Percentiles rank a stretch among this genome's conserved stretches.
phyloP scores from a whole-genome alignment of 1,284 basidiomycete genomes.

The Sparassis latifolia region DNA sequence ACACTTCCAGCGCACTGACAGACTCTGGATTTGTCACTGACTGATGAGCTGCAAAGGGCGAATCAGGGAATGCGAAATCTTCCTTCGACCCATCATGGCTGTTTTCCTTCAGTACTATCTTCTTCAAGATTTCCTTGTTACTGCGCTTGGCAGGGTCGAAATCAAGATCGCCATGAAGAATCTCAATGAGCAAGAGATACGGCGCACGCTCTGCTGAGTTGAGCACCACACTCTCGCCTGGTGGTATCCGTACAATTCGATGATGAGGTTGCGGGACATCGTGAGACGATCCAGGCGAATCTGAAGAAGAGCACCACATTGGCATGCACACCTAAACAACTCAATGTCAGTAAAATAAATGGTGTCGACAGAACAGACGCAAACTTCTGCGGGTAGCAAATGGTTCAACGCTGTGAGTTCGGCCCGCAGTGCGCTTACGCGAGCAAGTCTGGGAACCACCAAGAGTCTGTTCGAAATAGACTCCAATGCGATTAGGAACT shows the following conservation, averaged over 20 bases:
- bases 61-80: slow-evolving; percentile 27
- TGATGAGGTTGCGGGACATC: slow-evolving; percentile 70
- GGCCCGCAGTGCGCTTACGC: slow-evolving; percentile 91
- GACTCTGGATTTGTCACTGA: slow-evolving; percentile 8
- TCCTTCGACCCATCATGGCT: slow-evolving; percentile 49
- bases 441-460: slow-evolving; percentile 89
- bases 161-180: slow-evolving; percentile 87
- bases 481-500: slow-evolving; percentile 86
- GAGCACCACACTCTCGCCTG: slow-evolving; percentile 95
- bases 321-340: slow-evolving; percentile 84
- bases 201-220: slow-evolving; percentile 98
- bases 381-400: slow-evolving; percentile 88
- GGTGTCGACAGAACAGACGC: no score
- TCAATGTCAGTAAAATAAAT: slow-evolving; percentile 7
- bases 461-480: slow-evolving; percentile 91
- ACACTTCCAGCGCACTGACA: slow-evolving; percentile 18
- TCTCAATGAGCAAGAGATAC: slow-evolving; percentile 90
- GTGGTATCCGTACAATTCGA: slow-evolving; percentile 94
- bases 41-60: slow-evolving; percentile 6
- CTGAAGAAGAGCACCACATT: slow-evolving; percentile 86
- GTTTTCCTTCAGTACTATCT: slow-evolving; percentile 73
- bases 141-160: slow-evolving; percentile 84
- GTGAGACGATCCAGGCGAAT: slow-evolving; percentile 35
- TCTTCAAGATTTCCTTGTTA: slow-evolving; percentile 84
- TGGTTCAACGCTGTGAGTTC: slow-evolving; percentile 96